phyloP scores from a whole-genome alignment of 768 basidiomycete genomes.

The Pulveroboletus sp. region DNA sequence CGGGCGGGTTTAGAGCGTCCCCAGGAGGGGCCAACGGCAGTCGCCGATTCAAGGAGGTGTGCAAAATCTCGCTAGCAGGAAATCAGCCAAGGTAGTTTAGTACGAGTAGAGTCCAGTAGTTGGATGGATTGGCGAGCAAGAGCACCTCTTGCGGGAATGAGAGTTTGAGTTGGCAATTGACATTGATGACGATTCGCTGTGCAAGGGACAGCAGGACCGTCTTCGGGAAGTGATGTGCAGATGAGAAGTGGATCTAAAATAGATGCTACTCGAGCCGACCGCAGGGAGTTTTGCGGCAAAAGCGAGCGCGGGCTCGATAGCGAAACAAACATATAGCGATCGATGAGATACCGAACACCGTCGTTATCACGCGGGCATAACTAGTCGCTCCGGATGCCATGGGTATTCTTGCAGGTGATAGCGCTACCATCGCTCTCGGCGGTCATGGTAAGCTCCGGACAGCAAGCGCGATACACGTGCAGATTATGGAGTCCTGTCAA shows the following conservation, averaged over 20 bases:
- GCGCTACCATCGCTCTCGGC: conserved; percentile 18
- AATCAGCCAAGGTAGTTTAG: conserved; percentile 7
- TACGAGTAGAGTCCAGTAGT: background rate
- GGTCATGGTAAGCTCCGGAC: conserved; percentile 43
- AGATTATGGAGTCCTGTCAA: conserved; percentile 66
- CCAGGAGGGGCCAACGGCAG: conserved; percentile 12
- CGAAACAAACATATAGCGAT: conserved; percentile 20
- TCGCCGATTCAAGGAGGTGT: conserved; percentile 10
- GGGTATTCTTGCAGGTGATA: conserved; percentile 22
- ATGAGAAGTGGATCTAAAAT: conserved; percentile 19
- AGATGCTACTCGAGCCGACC: conserved; percentile 15
- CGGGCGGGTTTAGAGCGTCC: conserved; percentile 17
- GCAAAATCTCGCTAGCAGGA: conserved; percentile 3
- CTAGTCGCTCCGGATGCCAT: conserved; percentile 11
- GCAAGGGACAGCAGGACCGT: conserved; percentile 1
- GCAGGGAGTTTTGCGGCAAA: conserved; percentile 9
- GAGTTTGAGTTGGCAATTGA: conserved; percentile 11
- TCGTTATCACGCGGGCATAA: conserved; percentile 18
- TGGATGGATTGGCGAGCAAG: background rate
- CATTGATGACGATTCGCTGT: conserved; percentile 12
- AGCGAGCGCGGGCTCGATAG: conserved; percentile 12
- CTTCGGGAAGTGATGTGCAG: conserved; percentile 27
- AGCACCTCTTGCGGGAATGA: background rate
- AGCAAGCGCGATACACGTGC: conserved; percentile 63
- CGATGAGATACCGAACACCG: conserved; percentile 13